phyloP scores from a whole-genome alignment of 306 rosid species.

The Gillenia trifoliata region DNA sequence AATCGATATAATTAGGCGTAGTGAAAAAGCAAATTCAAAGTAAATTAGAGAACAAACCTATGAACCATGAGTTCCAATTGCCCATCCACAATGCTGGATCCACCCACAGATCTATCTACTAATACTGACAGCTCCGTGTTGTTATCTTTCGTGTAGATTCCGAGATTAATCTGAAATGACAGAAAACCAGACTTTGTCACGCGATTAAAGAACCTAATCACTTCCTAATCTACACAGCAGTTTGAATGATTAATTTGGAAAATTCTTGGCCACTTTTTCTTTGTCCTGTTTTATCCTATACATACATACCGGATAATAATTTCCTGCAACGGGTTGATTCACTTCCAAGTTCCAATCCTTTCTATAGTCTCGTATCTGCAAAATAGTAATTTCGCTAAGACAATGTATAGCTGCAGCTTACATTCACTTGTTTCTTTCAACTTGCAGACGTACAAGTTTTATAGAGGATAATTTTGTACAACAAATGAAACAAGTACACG shows the following conservation, averaged over 20 bases:
- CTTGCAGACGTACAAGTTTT: neutral
- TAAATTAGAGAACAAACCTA: conserved; percentile 40
- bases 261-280: neutral
- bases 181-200: conserved; percentile 10
- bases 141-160: conserved; percentile 55
- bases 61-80: conserved; percentile 83
- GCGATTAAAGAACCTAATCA: neutral
- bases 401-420: no score
- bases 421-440: neutral
- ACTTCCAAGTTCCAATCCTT: conserved; percentile 77
- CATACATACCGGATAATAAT: conserved; percentile 69
- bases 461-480: neutral
- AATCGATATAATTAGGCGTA: neutral
- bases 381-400: neutral
- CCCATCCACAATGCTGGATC: conserved; percentile 75
- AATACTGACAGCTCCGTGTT: conserved; percentile 58
- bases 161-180: conserved; percentile 70
- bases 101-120: conserved; percentile 82
- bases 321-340: conserved; percentile 88
- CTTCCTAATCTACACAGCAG: neutral
- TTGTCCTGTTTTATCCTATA: neutral
- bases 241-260: neutral
- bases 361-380: conserved; percentile 69
- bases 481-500: neutral
- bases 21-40: neutral